phyloP scores from a whole-genome alignment of 345 rosid species.

The Aegle marmelos region DNA sequence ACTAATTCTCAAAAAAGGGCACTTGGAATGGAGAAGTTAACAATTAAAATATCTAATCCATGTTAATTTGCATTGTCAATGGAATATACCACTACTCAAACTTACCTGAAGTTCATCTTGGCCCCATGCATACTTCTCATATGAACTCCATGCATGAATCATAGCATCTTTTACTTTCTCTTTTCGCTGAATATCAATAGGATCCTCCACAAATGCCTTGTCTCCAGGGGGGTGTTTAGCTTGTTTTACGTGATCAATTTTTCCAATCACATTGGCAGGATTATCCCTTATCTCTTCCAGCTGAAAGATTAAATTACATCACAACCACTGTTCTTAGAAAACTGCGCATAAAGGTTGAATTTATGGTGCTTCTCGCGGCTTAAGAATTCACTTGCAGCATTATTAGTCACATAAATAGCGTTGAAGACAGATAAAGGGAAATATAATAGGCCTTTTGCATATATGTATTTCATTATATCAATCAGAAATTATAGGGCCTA shows the following conservation, averaged over 20 bases:
- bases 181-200: slow-evolving; percentile 59
- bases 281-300: slow-evolving; percentile 47
- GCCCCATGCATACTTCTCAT: slow-evolving; percentile 99
- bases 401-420: background rate
- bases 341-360: background rate
- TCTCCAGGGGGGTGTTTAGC: slow-evolving; percentile 13
- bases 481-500: background rate
- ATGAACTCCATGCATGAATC: slow-evolving; percentile 95
- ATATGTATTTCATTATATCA: background rate
- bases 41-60: background rate
- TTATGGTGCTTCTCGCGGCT: background rate
- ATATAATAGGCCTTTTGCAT: background rate
- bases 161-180: slow-evolving; percentile 95
- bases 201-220: slow-evolving; percentile 48
- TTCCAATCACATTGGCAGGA: slow-evolving; percentile 26
- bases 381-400: background rate
- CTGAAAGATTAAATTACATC: slow-evolving; percentile 29
- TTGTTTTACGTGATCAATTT: slow-evolving; percentile 8
- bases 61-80: background rate
- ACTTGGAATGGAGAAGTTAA: background rate
- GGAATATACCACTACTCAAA: background rate
- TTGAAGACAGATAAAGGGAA: background rate
- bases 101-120: slow-evolving; percentile 91
- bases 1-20: background rate
- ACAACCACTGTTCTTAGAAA: background rate